These are phyloP conservation scores for Fusarium secorum DNA, from an alignment of 2,329 filamentous ascomycete genomes.

Conservation along the genomic window DNA sequence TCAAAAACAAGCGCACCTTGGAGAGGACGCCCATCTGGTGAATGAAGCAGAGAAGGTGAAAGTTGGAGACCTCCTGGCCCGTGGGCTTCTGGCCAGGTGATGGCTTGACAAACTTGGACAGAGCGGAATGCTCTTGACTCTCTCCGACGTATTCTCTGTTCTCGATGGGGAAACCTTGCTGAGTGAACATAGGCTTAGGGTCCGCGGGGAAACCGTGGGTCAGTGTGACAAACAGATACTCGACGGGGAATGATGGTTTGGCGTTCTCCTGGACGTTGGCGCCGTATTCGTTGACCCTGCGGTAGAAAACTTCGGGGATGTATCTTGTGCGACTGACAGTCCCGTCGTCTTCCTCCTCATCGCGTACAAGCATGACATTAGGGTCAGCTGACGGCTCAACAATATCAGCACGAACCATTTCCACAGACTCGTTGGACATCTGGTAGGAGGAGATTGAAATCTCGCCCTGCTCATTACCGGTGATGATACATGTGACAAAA, in stretches of 20 bases:
- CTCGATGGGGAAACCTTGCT: constrained; percentile 83
- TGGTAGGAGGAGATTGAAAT: constrained; percentile 94
- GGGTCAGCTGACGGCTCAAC: constrained; percentile 95
- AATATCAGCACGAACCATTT: constrained; percentile 96
- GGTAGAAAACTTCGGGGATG: constrained; percentile 97
- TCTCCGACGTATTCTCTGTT: constrained; percentile 89
- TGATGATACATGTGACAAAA: constrained; percentile 95
- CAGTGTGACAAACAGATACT: constrained; percentile 93
- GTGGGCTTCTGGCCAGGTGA: constrained; percentile 65
- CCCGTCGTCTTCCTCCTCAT: constrained; percentile 84
- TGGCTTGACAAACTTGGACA: constrained; percentile 73
- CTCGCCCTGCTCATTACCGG: constrained; percentile 87
- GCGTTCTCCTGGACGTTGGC: constrained; percentile 97
- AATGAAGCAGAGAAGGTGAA: constrained; percentile 91
- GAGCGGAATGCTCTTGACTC: constrained; percentile 77
- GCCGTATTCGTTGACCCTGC: constrained; percentile 94
- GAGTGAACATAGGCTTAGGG: constrained; percentile 78
- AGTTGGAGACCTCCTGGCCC: constrained; percentile 81
- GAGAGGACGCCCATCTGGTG: constrained; percentile 81
- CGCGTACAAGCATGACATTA: constrained; percentile 90
- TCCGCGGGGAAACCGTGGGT: constrained; percentile 94
- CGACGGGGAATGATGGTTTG: constrained; percentile 94
- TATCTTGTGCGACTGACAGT: constrained; percentile 77
- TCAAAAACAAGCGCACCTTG: constrained; percentile 67
- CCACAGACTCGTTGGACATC: constrained; percentile 91